Conservation (phyloP, 2,329 filamentous ascomycete species). For the Colletotrichum scovillei region DNA sequence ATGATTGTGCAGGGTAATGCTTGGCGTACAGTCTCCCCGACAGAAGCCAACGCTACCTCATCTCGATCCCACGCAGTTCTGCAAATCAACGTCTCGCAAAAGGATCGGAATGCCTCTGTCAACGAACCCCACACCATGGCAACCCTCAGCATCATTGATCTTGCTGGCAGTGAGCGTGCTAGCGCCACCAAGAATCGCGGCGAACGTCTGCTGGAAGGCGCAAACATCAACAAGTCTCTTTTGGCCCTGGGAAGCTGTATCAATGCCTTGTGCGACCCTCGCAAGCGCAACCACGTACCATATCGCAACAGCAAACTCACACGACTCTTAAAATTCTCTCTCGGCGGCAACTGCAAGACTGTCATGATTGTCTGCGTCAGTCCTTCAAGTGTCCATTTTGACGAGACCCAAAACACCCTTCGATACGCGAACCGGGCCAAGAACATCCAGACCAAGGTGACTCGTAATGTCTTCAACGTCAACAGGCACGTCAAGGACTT, state of each 20-base stretch:
- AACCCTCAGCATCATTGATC: conserved; percentile 96
- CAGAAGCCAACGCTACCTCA: conserved; percentile 96
- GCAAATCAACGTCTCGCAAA: conserved; percentile 95
- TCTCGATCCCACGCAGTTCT: conserved; percentile 97
- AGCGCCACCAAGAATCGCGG: conserved; percentile 97
- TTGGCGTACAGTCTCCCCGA: conserved; percentile 94
- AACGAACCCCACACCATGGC: conserved; percentile 98
- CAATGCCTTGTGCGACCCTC: conserved; percentile 94
- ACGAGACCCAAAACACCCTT: conserved; percentile 97
- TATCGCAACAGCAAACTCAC: conserved; percentile 99
- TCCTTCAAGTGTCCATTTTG: conserved; percentile 94
- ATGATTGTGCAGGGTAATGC: conserved; percentile 98
- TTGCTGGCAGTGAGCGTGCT: conserved; percentile 94
- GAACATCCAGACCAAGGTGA: conserved; percentile 99
- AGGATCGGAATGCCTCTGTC: conserved; percentile 90
- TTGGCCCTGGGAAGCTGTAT: conserved; percentile 96
- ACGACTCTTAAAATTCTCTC: conserved; percentile 92
- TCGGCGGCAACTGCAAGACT: conserved; percentile 97
- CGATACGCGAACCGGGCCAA: conserved; percentile 98
- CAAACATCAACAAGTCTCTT: conserved; percentile 99
- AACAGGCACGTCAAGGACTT: conserved; percentile 99
- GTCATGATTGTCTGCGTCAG: conserved; percentile 99
- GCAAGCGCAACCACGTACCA: conserved; percentile 92
- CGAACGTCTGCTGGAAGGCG: conserved; percentile 89
- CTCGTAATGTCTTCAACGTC: conserved; percentile 98